A percentile compares a stretch with the other conserved stretches of the same genome.
Evolutionary conservation across 2,329 filamentous ascomycete genomes (phyloP).

Genomic region (Colletotrichum lentis): DNA sequence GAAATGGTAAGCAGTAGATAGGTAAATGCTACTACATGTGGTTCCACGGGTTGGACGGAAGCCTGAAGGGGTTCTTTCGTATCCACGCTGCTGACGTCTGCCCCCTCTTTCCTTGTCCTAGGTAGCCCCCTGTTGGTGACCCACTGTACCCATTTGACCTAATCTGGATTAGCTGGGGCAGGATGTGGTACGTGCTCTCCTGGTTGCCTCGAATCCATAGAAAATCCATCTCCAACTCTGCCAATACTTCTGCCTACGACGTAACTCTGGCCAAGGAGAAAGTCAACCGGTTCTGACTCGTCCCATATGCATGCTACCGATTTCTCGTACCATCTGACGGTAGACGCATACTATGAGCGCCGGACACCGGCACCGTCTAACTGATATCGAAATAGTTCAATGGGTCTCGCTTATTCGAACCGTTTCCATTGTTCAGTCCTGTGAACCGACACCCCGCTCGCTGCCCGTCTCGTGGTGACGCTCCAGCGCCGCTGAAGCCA

Average conservation of each 20-base stretch:
- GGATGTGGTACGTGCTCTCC: not conserved
- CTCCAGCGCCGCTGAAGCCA: not conserved
- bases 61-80: too few species aligned
- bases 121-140: not conserved
- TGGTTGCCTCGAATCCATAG: not conserved
- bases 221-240: not conserved
- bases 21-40: not conserved
- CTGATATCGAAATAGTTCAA: not conserved
- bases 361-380: not conserved
- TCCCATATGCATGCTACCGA: constrained; percentile 21
- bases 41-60: not conserved
- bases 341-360: constrained; percentile 18
- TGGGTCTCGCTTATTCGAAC: constrained; percentile 1
- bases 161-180: not conserved
- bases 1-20: not conserved
- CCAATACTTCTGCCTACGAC: not conserved
- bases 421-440: not conserved
- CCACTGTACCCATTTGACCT: not conserved
- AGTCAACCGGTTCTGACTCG: constrained; percentile 21
- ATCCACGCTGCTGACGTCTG: not conserved
- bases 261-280: constrained; percentile 1
- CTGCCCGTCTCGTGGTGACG: not conserved
- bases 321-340: constrained; percentile 15
- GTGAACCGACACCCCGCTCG: not conserved
- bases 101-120: constrained; percentile 1